phyloP scores from a whole-genome alignment of 1,284 basidiomycete genomes.

The Leccinum pachyderme region DNA sequence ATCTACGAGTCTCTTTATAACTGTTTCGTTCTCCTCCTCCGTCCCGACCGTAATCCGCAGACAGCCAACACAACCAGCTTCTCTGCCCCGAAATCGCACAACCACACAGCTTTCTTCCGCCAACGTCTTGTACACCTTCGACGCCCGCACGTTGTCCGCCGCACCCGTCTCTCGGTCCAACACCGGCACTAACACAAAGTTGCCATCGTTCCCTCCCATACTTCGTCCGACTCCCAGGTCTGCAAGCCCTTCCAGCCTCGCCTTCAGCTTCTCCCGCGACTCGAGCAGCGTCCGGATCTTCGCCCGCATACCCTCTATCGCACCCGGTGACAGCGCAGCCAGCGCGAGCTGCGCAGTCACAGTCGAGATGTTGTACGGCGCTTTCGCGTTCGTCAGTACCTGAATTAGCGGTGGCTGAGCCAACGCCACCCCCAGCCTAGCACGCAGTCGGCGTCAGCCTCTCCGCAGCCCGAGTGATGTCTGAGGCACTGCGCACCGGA shows the following conservation, averaged over 20 bases:
- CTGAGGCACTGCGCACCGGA: conserved; percentile 57
- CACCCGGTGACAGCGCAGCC: conserved; percentile 69
- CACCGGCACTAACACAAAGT: conserved; percentile 88
- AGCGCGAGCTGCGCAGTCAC: conserved; percentile 86
- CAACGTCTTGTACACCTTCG: conserved; percentile 76
- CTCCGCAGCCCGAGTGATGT: not conserved
- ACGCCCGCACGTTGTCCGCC: conserved; percentile 71
- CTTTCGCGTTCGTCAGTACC: conserved; percentile 94
- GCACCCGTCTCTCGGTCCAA: conserved; percentile 44
- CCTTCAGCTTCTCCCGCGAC: conserved; percentile 57
- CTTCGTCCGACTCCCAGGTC: conserved; percentile 63
- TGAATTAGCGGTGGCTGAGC: conserved; percentile 90
- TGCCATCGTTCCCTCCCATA: conserved; percentile 87
- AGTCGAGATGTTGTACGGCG: conserved; percentile 95
- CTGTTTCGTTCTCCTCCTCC: conserved; percentile 70
- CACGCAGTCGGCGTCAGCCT: not conserved
- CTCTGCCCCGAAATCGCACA: conserved; percentile 85
- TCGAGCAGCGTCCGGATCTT: conserved; percentile 63
- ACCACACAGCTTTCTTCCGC: conserved; percentile 89
- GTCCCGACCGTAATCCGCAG: conserved; percentile 91
- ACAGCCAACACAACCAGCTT: conserved; percentile 86
- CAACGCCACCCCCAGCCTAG: conserved; percentile 85
- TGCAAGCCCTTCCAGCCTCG: conserved; percentile 44
- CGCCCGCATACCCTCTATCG: conserved; percentile 63
- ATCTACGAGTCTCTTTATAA: conserved; percentile 47